These are phyloP conservation scores for Heracleum sosnowskyi DNA, from an alignment of 129 eudicot species.

Conservation along the genomic window DNA sequence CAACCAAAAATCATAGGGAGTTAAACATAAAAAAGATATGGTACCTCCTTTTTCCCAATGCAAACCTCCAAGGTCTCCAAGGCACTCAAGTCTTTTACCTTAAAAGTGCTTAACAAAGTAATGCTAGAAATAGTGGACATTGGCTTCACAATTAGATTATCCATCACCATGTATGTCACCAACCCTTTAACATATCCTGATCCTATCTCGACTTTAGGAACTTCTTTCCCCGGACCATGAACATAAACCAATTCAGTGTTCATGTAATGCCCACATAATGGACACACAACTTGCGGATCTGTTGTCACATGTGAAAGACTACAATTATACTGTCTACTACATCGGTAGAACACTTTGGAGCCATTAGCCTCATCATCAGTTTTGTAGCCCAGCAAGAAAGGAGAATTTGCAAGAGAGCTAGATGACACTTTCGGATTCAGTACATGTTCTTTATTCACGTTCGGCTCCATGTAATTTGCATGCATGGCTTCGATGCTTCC, in stretches of 20 bases:
- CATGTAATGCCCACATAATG: too few species aligned
- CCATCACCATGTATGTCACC: slow-evolving; percentile 2
- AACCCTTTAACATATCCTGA: slow-evolving; percentile 13
- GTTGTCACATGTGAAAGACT: too few species aligned
- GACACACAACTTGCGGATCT: too few species aligned
- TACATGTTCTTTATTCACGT: not conserved
- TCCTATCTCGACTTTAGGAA: not conserved
- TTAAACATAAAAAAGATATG: too few species aligned
- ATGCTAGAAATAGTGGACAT: slow-evolving; percentile 14
- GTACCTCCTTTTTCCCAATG: not conserved
- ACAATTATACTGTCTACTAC: too few species aligned
- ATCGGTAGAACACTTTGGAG: not conserved
- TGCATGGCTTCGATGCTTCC: not conserved
- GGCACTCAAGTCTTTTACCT: not conserved
- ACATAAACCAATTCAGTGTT: too few species aligned
- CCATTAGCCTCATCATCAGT: not conserved
- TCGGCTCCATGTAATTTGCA: not conserved
- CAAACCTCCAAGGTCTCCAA: not conserved
- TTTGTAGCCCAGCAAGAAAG: not conserved
- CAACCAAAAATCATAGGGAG: too few species aligned
- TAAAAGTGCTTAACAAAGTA: slow-evolving; percentile 1
- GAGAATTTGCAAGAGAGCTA: not conserved
- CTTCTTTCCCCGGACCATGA: too few species aligned
- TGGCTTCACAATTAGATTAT: slow-evolving; percentile 9
- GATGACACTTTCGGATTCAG: not conserved